Base-by-base conservation (phyloP, 768 basidiomycete genomes). In the Trametes coccinea region DNA sequence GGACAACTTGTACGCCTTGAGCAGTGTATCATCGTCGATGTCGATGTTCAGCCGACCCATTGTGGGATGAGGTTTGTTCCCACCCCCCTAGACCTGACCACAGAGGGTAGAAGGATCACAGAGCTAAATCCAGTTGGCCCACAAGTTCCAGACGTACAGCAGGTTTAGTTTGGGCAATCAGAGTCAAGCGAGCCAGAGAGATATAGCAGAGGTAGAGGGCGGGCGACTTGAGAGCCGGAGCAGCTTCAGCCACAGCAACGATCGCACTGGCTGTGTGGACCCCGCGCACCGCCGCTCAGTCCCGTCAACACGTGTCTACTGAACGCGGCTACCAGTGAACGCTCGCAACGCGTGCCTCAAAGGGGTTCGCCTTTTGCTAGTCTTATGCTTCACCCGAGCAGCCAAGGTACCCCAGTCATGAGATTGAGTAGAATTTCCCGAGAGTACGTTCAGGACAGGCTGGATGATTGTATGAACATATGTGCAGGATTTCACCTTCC, bases 1-100 rank as follows among this genome's bases (percentile, higher is more conserved):
- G 11, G 89, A 87, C 47, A 98, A 82, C 62, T 87, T 89, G 71
- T 98, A 98, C 2, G 91, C 82, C 76, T 94, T 94, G 60, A 98
- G 84, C 44, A 98, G 75, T 10, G 88, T 76, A 8, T 85, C 90
- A 72, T 95, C 92, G 73, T 95, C 93, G 30, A 88, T 80, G 49
- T 86, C 80, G 66, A 91, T 82, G 69, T 85, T 87, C 59, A 87
- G 78, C 66, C 80, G 84, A 31, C 83, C 82, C 84, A 88, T 67
- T 46, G 14, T 2, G 22, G 22, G 22, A 29, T 13, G 48, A 17
- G 27, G 5, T 5, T 13, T 13, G 27, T 49, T 14, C 48, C 4
- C 6, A 29, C 30, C 30, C 5, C 17, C 10, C 11, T 8, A 29
- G 17, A 11, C n/a, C 22, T 11, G 27, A 29, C 11, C 46, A 47